phyloP scores from a whole-genome alignment of 202 grass and related monocot genomes.

The Musa balbisiana region DNA sequence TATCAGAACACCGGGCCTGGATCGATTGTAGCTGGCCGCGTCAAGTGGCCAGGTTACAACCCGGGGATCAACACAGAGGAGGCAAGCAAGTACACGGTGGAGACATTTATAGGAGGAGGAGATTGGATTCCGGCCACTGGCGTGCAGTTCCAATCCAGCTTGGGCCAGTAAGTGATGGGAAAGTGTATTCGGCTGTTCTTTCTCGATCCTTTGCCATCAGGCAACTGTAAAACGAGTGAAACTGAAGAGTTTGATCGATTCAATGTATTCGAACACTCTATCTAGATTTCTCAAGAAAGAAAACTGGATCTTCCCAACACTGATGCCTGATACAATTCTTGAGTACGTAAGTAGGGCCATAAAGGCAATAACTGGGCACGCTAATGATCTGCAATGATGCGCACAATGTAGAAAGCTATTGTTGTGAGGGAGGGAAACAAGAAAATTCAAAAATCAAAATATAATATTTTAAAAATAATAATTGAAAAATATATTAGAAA shows the following conservation, averaged over 20 bases:
- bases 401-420: too few relatives aligned
- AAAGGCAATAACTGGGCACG: too few relatives aligned
- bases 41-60: constrained; percentile 15
- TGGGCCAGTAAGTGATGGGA: neutral
- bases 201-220: neutral
- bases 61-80: neutral
- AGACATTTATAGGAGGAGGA: neutral
- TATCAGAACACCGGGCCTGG: constrained; percentile 18
- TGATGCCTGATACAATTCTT: neutral
- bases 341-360: neutral
- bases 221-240: neutral
- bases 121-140: constrained; percentile 17
- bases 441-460: too few relatives aligned
- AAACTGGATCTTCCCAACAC: too few relatives aligned
- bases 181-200: neutral
- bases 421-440: too few relatives aligned
- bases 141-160: constrained; percentile 14
- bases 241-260: neutral
- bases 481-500: too few relatives aligned
- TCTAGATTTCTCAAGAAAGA: neutral
- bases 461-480: too few relatives aligned
- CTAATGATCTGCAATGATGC: too few relatives aligned
- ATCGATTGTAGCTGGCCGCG: neutral
- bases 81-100: constrained; percentile 19
- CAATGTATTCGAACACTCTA: neutral